Percentiles rank a stretch among this genome's conserved stretches.
phyloP scores from a whole-genome alignment of 192 early-diverging fungal species.

The Helicostylum pulchrum region DNA sequence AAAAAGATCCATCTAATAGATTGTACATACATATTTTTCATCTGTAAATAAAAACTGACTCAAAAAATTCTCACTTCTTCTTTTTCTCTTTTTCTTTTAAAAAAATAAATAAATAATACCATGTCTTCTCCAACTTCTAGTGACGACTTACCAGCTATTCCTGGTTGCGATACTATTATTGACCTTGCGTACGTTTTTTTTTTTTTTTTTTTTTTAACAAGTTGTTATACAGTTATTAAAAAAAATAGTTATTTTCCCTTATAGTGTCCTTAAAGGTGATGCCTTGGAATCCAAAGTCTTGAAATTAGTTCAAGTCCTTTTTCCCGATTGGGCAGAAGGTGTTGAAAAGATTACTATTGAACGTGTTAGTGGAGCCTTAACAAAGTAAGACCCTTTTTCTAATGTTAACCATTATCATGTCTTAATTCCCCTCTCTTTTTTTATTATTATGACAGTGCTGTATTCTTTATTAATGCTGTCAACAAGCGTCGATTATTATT shows the following conservation, averaged over 20 bases:
- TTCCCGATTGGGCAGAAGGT: constrained; percentile 29
- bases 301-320: constrained; percentile 5
- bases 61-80: too few species aligned
- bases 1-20: too few species aligned
- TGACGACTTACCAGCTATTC: neutral
- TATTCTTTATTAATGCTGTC: constrained; percentile 22
- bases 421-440: neutral
- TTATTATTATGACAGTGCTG: constrained; percentile 15
- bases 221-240: neutral
- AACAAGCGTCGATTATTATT: constrained; percentile 40
- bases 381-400: constrained; percentile 41
- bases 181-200: constrained; percentile 12
- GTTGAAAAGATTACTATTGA: constrained; percentile 38
- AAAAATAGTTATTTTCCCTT: neutral
- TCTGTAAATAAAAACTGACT: too few species aligned
- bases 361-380: constrained; percentile 66
- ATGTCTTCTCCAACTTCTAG: too few species aligned
- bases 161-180: constrained; percentile 15
- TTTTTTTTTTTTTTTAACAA: neutral
- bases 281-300: constrained; percentile 11
- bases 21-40: too few species aligned
- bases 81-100: too few species aligned
- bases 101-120: too few species aligned
- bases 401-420: neutral
- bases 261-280: constrained; percentile 27